Evolutionary conservation across 495 filamentous ascomycete genomes (phyloP), one percentile per base, ranked within the genome.

Genomic region (Elaphomyces granulatus): DNA sequence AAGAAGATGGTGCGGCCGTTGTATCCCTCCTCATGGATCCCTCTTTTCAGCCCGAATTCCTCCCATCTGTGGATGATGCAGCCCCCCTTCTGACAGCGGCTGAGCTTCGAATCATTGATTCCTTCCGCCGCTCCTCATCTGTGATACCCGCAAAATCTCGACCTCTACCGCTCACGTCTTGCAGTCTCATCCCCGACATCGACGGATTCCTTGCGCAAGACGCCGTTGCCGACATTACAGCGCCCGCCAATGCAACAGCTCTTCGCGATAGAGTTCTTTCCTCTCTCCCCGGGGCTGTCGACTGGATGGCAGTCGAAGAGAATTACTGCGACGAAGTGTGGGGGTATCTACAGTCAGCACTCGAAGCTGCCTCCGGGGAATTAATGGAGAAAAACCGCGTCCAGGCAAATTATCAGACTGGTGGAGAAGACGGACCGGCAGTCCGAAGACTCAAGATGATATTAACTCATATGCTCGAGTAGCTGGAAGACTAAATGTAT

Each of bases 261-360:
- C 48, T 62, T 6, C 52, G 56, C 16, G 64, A 61, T 38, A 37
- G 35, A 2, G 58, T 68, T 0, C 19, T 66, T 3, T 35, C 34
- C 0, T 38, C 51, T 2, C 38, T 66, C 1, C 53, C 61, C 3
- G 61, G 62, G 1, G 56, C 62, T 15, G 45, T 43, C 36, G 58
- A 79, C 36, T 80, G 80, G 81, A 58, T 74, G 8, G 56, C 59
- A 28, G 72, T 82, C 2, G 66, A 84, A 47, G 76, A 70, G 28
- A 59, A 63, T 21, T 86, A 86, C 49, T 69, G 75, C 21, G 78
- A 86, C 54, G 79, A 84, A 42, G 79, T 88, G 8, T 88, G 83
- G 82, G 83, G 81, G 43, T 78, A 77, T 45, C 54, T 84, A 32
- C 48, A 64, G 15, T 69, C 74, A n/a, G 60, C 78, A 30, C 61